These are phyloP conservation scores for Nyssa sinensis DNA, from an alignment of 148 eudicot genomes.

Conservation along the genomic window DNA sequence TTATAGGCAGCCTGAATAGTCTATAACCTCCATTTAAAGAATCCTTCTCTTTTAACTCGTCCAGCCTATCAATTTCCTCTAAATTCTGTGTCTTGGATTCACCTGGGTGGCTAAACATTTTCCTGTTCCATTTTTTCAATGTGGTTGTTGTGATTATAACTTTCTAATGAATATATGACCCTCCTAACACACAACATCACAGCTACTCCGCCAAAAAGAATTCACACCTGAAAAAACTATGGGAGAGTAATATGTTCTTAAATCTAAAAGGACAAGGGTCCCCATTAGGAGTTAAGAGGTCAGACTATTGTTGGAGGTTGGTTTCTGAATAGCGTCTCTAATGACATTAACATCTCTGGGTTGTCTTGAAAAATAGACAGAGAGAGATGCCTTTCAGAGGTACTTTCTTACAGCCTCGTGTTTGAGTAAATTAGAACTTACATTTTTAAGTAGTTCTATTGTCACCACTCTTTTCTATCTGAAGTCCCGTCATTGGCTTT, in stretches of 20 bases:
- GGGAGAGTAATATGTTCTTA: not conserved
- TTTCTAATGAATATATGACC: not conserved
- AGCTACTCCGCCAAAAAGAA: not conserved
- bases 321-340: not conserved
- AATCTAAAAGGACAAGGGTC: not conserved
- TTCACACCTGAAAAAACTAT: not conserved
- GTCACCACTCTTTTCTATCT: not conserved
- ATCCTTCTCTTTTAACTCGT: not conserved
- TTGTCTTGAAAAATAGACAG: not conserved
- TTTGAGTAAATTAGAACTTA: not conserved
- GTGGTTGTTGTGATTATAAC: not conserved
- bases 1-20: not conserved
- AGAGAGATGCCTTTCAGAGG: not conserved
- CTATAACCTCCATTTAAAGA: not conserved
- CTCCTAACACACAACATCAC: conserved; percentile 1
- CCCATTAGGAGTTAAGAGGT: not conserved
- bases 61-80: not conserved
- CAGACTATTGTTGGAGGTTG: not conserved
- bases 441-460: not conserved
- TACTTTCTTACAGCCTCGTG: not conserved
- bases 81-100: not conserved
- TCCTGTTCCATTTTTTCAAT: not conserved
- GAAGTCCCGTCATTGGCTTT: not conserved
- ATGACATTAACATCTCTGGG: not conserved
- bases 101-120: not conserved